Evolutionary conservation across 306 rosid species (phyloP).

Genomic region (Cucurbita pepo): DNA sequence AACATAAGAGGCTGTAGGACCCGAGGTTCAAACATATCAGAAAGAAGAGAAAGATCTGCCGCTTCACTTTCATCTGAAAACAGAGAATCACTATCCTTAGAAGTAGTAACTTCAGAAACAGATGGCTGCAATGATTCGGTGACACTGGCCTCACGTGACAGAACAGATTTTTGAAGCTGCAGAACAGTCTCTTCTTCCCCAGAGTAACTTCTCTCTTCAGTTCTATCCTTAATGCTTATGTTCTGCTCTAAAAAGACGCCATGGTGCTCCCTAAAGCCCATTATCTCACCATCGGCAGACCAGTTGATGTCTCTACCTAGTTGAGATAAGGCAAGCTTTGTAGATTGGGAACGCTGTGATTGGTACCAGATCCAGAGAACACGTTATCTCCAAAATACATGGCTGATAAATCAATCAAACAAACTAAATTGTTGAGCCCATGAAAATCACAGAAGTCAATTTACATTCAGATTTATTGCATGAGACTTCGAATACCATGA

Average conservation of each 20-base stretch:
- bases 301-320: constrained; percentile 42
- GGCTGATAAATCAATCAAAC: not conserved
- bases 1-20: constrained; percentile 32
- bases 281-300: constrained; percentile 25
- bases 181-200: constrained; percentile 29
- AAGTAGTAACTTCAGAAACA: constrained; percentile 25
- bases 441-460: not conserved
- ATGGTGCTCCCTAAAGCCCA: constrained; percentile 32
- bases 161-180: constrained; percentile 30
- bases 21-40: constrained; percentile 27
- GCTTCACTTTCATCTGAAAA: constrained; percentile 12
- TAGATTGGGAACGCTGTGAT: constrained; percentile 25
- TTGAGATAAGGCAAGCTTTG: constrained; percentile 37
- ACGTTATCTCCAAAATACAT: not conserved
- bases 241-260: constrained; percentile 17
- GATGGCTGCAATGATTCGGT: constrained; percentile 18
- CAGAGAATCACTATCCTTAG: constrained; percentile 12
- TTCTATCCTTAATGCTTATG: constrained; percentile 24
- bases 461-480: not conserved
- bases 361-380: constrained; percentile 3
- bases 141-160: constrained; percentile 23
- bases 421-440: not conserved
- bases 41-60: constrained; percentile 21
- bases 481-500: not conserved
- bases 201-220: constrained; percentile 21